These are phyloP conservation scores for Eruca vesicaria DNA, from an alignment of 441 rosid species.

Conservation along the genomic window DNA sequence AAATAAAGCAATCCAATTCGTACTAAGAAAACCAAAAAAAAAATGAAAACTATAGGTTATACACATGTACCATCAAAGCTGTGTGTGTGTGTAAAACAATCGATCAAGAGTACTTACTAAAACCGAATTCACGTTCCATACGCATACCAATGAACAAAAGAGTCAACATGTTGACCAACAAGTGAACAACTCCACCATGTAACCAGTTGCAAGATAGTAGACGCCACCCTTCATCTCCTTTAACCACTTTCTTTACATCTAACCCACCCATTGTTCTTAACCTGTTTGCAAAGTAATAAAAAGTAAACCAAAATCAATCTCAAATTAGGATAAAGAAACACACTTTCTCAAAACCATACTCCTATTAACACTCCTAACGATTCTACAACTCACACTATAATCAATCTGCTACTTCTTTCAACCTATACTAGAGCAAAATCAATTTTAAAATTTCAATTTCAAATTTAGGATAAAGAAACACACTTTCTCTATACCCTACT, in stretches of 20 bases:
- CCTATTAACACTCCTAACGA: neutral
- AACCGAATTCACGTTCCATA: constrained; percentile 89
- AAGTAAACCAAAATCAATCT: constrained; percentile 5
- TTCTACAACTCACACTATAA: neutral
- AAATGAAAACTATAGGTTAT: neutral
- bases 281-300: constrained; percentile 38
- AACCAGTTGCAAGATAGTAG: constrained; percentile 83
- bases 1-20: constrained; percentile 67
- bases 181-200: constrained; percentile 84
- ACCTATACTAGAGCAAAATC: neutral
- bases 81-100: neutral
- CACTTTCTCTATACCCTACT: neutral
- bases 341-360: neutral
- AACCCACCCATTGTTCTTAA: constrained; percentile 76
- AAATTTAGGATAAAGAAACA: neutral
- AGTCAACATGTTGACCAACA: constrained; percentile 80
- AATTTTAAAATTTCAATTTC: neutral
- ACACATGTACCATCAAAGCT: neutral
- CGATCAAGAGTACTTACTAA: constrained; percentile 47
- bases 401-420: neutral
- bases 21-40: constrained; percentile 46
- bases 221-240: constrained; percentile 67
- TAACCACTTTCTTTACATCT: constrained; percentile 53
- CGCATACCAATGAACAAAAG: constrained; percentile 82
- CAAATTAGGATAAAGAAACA: neutral